These are phyloP conservation scores for Lipomyces orientalis DNA, from an alignment of 805 yeast genomes.

Conservation along the genomic window DNA sequence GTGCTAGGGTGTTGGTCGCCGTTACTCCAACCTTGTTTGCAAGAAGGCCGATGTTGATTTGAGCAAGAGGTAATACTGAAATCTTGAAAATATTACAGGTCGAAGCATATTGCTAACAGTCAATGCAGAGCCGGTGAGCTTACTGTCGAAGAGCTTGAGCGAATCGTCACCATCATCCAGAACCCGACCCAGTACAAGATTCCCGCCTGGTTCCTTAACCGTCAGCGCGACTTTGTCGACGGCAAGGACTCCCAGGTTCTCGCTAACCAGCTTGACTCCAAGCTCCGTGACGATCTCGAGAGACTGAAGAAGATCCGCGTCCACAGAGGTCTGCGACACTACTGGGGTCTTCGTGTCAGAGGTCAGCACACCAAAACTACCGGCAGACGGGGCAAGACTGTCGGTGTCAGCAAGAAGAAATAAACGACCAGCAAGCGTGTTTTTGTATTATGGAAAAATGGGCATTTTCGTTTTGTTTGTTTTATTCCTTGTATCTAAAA, in stretches of 20 bases:
- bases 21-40: slow-evolving; percentile 99
- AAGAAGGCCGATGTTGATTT: slow-evolving; percentile 99
- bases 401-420: slow-evolving; percentile 54
- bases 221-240: slow-evolving; percentile 97
- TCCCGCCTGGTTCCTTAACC: slow-evolving; percentile 99
- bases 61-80: slow-evolving; percentile 67
- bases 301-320: slow-evolving; percentile 99
- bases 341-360: slow-evolving; percentile 99
- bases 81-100: not conserved
- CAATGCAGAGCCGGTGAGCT: slow-evolving; percentile 88
- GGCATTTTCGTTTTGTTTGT: slow-evolving; percentile 14
- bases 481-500: slow-evolving; percentile 3
- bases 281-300: slow-evolving; percentile 99
- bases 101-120: not conserved
- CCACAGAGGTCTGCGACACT: slow-evolving; percentile 99
- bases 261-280: slow-evolving; percentile 98
- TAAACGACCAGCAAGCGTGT: slow-evolving; percentile 30
- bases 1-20: slow-evolving; percentile 98
- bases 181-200: slow-evolving; percentile 99
- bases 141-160: slow-evolving; percentile 99
- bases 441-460: slow-evolving; percentile 27
- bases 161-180: slow-evolving; percentile 99
- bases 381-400: slow-evolving; percentile 86
- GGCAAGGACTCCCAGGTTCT: slow-evolving; percentile 99
- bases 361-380: slow-evolving; percentile 99